phyloP scores from a whole-genome alignment of 2,329 filamentous ascomycete genomes.

The Beauveria rudraprayagi region DNA sequence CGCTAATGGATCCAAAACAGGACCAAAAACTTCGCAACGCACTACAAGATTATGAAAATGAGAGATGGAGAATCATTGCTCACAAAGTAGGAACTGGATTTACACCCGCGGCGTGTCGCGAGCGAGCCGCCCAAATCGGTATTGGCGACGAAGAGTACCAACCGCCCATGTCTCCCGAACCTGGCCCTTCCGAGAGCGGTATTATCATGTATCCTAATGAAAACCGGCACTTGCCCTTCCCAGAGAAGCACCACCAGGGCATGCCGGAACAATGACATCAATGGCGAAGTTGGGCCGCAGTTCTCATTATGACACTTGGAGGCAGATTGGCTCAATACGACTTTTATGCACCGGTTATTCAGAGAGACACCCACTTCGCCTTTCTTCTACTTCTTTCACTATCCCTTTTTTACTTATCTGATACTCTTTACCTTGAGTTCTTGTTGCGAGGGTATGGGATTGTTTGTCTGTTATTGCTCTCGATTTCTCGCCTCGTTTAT shows the following conservation, averaged over 20 bases:
- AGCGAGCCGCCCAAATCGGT: constrained; percentile 60
- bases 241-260: constrained; percentile 6
- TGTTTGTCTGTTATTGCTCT: not conserved
- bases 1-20: constrained; percentile 34
- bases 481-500: not conserved
- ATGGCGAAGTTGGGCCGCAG: not conserved
- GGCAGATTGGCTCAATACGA: not conserved
- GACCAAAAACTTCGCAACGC: constrained; percentile 69
- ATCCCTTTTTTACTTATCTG: not conserved
- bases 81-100: constrained; percentile 88
- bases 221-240: constrained; percentile 7
- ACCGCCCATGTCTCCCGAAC: constrained; percentile 42
- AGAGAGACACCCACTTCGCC: not conserved
- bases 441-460: not conserved
- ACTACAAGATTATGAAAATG: constrained; percentile 78
- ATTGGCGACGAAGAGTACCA: constrained; percentile 39
- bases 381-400: constrained; percentile 5
- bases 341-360: not conserved
- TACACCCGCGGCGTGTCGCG: constrained; percentile 77
- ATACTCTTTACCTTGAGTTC: not conserved
- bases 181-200: constrained; percentile 9
- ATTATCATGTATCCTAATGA: constrained; percentile 7
- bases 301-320: not conserved
- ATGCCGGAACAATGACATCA: constrained; percentile 2
- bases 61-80: constrained; percentile 87